Percentiles rank a stretch among this genome's conserved stretches.
Conservation (phyloP, 1,139 yeast species). For the Kodamaea plutei region DNA sequence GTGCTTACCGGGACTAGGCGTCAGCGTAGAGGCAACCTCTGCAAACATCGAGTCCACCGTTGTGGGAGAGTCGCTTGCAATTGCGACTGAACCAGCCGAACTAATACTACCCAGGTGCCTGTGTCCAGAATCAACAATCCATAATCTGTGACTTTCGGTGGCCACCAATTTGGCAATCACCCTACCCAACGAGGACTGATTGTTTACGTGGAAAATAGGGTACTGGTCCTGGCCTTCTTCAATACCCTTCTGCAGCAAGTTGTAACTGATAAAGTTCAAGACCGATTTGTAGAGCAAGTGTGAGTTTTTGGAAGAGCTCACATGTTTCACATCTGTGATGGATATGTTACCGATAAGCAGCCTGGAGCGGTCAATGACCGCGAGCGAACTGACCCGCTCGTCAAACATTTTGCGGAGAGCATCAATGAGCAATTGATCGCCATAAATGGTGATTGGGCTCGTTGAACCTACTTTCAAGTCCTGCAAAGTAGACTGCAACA, state of each 20-base stretch:
- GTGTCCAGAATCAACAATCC: constrained; percentile 71
- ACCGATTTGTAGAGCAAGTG: constrained; percentile 78
- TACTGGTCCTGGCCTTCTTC: constrained; percentile 94
- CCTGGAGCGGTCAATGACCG: constrained; percentile 81
- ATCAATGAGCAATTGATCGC: constrained; percentile 81
- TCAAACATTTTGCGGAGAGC: constrained; percentile 83
- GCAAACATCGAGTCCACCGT: constrained; percentile 22
- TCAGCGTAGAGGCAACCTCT: constrained; percentile 6
- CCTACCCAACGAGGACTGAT: constrained; percentile 74
- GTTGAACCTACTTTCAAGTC: constrained; percentile 69
- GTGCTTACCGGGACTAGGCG: not conserved
- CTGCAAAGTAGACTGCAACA: constrained; percentile 61
- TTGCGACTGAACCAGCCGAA: constrained; percentile 8
- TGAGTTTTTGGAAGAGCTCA: constrained; percentile 80
- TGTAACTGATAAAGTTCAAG: constrained; percentile 81
- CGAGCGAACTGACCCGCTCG: constrained; percentile 82
- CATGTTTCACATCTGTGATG: constrained; percentile 86
- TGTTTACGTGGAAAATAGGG: constrained; percentile 92
- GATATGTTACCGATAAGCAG: constrained; percentile 86
- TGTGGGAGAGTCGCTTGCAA: constrained; percentile 20
- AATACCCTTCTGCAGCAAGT: constrained; percentile 81
- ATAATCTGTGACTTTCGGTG: constrained; percentile 85
- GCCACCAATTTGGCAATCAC: constrained; percentile 94
- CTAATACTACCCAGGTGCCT: constrained; percentile 13
- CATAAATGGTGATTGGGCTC: constrained; percentile 72